Evolutionary conservation across 2,329 filamentous ascomycete genomes (phyloP).

Genomic region (Claviceps monticola): DNA sequence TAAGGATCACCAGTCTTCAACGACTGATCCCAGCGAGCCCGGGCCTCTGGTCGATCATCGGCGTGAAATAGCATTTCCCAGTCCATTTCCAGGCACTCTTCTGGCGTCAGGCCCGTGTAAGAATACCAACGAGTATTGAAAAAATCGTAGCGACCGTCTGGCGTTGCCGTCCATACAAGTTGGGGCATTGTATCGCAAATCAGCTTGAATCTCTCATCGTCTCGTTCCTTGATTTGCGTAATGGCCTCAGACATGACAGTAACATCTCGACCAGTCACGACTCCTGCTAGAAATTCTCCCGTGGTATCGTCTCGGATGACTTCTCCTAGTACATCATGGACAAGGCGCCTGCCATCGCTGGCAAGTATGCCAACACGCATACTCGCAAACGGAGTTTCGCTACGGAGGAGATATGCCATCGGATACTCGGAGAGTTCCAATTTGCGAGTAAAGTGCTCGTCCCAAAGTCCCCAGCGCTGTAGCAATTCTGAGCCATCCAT

Average conservation of each 20-base stretch:
- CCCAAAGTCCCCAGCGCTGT: conserved; percentile 45
- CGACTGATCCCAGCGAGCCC: conserved; percentile 45
- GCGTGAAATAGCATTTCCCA: conserved; percentile 56
- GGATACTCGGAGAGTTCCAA: conserved; percentile 50
- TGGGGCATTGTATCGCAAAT: conserved; percentile 64
- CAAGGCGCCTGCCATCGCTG: conserved; percentile 32
- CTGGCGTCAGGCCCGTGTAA: conserved; percentile 55
- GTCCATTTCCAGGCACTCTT: conserved; percentile 46
- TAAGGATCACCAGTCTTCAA: conserved; percentile 56
- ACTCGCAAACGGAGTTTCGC: conserved; percentile 43
- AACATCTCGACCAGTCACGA: conserved; percentile 59
- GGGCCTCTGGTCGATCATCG: conserved; percentile 49
- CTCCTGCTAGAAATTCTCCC: conserved; percentile 59
- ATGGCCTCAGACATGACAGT: conserved; percentile 58
- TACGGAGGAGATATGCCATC: conserved; percentile 48
- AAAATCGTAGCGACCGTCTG: conserved; percentile 56
- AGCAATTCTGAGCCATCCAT: conserved; percentile 43
- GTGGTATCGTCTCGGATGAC: conserved; percentile 51
- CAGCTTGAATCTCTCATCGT: conserved; percentile 59
- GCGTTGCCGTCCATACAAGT: conserved; percentile 59
- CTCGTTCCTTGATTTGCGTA: conserved; percentile 52
- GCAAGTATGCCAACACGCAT: conserved; percentile 51
- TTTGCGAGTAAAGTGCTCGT: conserved; percentile 48
- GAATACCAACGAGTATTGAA: conserved; percentile 67
- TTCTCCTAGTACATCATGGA: conserved; percentile 55